A percentile compares a stretch with the other conserved stretches of the same genome.
phyloP scores from a whole-genome alignment of 768 basidiomycete species.

The Mycena filopes region DNA sequence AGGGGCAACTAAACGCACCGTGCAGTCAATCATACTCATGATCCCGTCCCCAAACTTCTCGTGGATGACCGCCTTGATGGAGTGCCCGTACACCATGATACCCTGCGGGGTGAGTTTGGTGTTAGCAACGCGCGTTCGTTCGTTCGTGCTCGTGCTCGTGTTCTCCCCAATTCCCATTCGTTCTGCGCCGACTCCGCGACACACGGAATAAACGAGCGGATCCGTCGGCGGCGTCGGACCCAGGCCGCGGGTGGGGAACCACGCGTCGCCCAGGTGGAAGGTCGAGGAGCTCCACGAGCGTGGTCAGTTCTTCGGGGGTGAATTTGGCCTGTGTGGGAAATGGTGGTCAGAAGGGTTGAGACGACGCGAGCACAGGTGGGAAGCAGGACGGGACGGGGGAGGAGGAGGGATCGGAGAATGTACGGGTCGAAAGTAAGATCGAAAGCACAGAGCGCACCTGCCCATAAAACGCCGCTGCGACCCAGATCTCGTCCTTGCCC shows the following conservation, averaged over 20 bases:
- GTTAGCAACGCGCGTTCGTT: too few species aligned
- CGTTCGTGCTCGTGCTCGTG: too few species aligned
- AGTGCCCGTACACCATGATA: conserved; percentile 80
- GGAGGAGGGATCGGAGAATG: not conserved
- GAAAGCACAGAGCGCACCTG: too few species aligned
- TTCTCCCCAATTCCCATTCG: too few species aligned
- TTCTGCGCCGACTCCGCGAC: too few species aligned
- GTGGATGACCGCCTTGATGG: conserved; percentile 85
- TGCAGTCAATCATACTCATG: conserved; percentile 91
- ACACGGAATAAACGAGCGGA: conserved; percentile 82
- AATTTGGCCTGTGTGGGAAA: conserved; percentile 70
- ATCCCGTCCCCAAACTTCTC: conserved; percentile 92
- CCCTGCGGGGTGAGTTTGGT: too few species aligned
- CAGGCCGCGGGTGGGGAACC: conserved; percentile 81
- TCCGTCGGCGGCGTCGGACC: conserved; percentile 80
- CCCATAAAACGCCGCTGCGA: conserved; percentile 84
- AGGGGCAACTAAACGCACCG: conserved; percentile 39
- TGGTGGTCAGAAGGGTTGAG: too few species aligned
- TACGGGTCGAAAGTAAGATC: too few species aligned
- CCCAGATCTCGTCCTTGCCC: conserved; percentile 82
- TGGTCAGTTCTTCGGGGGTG: conserved; percentile 64
- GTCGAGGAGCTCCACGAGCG: conserved; percentile 61
- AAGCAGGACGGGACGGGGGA: too few species aligned
- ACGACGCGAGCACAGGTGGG: too few species aligned
- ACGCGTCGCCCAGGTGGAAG: conserved; percentile 67